Base-by-base conservation (phyloP, 1,284 basidiomycete genomes). In the Papiliotrema fonsecae region DNA sequence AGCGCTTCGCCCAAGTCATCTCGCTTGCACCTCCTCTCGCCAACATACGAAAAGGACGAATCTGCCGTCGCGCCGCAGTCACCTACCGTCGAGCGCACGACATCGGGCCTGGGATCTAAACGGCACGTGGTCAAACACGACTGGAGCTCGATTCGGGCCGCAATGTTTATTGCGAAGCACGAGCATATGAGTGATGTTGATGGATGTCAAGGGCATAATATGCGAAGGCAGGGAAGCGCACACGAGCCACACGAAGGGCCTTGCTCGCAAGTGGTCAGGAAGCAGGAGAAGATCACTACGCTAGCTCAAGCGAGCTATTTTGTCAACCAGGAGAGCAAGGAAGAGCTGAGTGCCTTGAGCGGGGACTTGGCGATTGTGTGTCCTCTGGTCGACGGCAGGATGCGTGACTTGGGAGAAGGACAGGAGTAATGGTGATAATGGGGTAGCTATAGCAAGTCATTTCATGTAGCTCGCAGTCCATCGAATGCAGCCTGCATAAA, bases 141-240 rank as follows among this genome's bases (percentile, higher is more conserved):
- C 53, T 69, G 66, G 39, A 77, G 69, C 47, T 63, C 73, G n/a
- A 76, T 80, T 58, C 79, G 76, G 49, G 81, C 85, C 54, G 80
- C 82, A 28, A 72, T 88, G 53, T 76, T 77, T 43, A 74, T 87
- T 21, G 76, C 81, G 3, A 75, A 76, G 45, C 76, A 79, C 40
- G 86, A 90, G 65, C 84, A 90, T 63, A 89, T 91, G 87, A 82
- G 80, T 53, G 65, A 62, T 4, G 82, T 90, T 0, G 88, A 92
- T 66, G 78, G 78, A 42, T 85, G 82, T 59, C 57, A 60, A 27
- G 52, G 58, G 18, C 6, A 52, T 27, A 31, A 44, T 16, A 47
- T 56, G 51, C 18, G 47, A 22, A 25, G 37, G 24, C 45, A 43
- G 11, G 22, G 44, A 40, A 14, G 41, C 16, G 6, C 31, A 26